Percentiles rank a stretch among this genome's conserved stretches.
Conservation (phyloP, 148 eudicot species). For the Camellia granthamiana region DNA sequence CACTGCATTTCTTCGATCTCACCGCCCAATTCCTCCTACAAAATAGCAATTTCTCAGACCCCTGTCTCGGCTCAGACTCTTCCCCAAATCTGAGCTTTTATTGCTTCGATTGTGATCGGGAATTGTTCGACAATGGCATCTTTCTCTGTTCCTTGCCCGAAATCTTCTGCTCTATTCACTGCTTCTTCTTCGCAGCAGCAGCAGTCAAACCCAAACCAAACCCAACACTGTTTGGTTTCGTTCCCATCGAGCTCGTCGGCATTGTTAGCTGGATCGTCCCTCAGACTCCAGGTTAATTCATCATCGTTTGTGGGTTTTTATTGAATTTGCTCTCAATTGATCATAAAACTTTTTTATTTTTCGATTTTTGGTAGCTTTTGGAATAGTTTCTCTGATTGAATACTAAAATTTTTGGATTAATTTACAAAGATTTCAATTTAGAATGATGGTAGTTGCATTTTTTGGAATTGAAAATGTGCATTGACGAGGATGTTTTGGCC, state of each 20-base stretch:
- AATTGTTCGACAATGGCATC: slow-evolving; percentile 31
- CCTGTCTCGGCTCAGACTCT: slow-evolving; percentile 6
- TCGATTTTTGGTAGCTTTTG: background rate
- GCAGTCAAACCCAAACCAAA: slow-evolving; percentile 9
- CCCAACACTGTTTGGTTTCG: slow-evolving; percentile 3
- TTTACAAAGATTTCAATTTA: background rate
- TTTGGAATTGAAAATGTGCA: background rate
- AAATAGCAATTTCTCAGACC: background rate
- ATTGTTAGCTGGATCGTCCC: slow-evolving; percentile 22
- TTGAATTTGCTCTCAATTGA: background rate
- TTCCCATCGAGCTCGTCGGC: slow-evolving; percentile 25
- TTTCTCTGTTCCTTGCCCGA: slow-evolving; percentile 38
- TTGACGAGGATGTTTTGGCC: background rate
- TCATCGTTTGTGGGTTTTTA: background rate
- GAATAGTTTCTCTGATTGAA: background rate
- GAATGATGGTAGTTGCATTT: background rate
- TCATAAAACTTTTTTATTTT: background rate
- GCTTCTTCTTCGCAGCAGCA: background rate
- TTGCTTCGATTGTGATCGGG: background rate
- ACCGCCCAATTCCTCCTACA: slow-evolving; percentile 20
- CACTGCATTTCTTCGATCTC: slow-evolving; percentile 8
- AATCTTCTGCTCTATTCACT: slow-evolving; percentile 17
- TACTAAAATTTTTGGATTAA: no score
- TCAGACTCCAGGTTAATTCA: slow-evolving; percentile 19
- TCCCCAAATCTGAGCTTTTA: background rate